Conservation (phyloP, 164 flowering plant species). For the Berberis thunbergii region DNA sequence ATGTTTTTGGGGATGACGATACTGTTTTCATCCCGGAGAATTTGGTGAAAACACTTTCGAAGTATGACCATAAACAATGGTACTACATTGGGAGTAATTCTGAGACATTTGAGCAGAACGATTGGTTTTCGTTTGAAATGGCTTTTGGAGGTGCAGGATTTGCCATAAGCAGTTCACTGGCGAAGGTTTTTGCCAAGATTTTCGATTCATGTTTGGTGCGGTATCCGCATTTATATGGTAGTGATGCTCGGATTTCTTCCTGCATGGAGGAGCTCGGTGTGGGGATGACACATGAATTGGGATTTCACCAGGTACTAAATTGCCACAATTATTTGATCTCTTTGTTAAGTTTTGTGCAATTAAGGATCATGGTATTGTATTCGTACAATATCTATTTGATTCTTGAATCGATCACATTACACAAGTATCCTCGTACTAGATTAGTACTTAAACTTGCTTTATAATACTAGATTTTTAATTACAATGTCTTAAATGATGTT, state of each 20-base stretch:
- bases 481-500: too few species aligned
- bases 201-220: constrained; percentile 64
- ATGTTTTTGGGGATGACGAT: neutral
- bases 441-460: too few species aligned
- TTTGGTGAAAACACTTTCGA: constrained; percentile 40
- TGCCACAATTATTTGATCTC: neutral
- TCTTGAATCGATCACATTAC: too few species aligned
- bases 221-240: constrained; percentile 68
- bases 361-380: too few species aligned
- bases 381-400: too few species aligned
- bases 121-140: constrained; percentile 49
- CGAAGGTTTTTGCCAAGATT: constrained; percentile 47
- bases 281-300: constrained; percentile 55
- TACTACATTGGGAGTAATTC: constrained; percentile 54
- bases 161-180: constrained; percentile 59
- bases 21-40: constrained; percentile 11
- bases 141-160: constrained; percentile 90
- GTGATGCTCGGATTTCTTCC: constrained; percentile 56
- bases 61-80: constrained; percentile 58
- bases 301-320: constrained; percentile 73
- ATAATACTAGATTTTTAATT: too few species aligned
- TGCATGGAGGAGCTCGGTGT: constrained; percentile 86
- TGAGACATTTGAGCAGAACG: constrained; percentile 59
- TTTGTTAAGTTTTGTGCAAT: too few species aligned
- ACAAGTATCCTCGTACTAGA: too few species aligned